A percentile compares a stretch with the other conserved stretches of the same genome.
phyloP scores from a whole-genome alignment of 176 grass and related monocot species.

The Elymus sibiricus region DNA sequence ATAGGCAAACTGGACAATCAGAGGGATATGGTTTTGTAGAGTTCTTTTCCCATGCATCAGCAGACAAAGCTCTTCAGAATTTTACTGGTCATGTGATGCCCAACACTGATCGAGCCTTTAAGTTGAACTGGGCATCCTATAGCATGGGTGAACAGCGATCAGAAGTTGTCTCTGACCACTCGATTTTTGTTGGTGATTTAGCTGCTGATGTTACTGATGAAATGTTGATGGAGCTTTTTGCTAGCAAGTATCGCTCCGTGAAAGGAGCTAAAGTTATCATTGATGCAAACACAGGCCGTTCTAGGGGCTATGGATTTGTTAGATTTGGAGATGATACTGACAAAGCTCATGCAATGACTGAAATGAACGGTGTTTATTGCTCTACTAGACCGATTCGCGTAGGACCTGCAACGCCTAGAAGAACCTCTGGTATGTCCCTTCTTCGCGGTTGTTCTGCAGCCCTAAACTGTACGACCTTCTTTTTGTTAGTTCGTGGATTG shows the following conservation, averaged over 20 bases:
- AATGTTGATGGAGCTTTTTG: slow-evolving; percentile 56
- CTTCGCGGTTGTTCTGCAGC: not conserved
- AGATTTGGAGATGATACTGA: slow-evolving; percentile 61
- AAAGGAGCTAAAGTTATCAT: slow-evolving; percentile 76
- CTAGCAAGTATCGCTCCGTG: slow-evolving; percentile 44
- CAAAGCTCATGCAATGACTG: slow-evolving; percentile 51
- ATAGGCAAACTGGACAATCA: slow-evolving; percentile 64
- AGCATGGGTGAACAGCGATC: slow-evolving; percentile 64
- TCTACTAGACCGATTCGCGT: slow-evolving; percentile 60
- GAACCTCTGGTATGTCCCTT: slow-evolving; percentile 47
- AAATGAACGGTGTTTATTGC: slow-evolving; percentile 73
- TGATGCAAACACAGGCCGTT: slow-evolving; percentile 68
- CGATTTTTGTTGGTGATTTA: slow-evolving; percentile 70
- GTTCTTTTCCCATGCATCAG: slow-evolving; percentile 54
- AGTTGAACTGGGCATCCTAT: slow-evolving; percentile 72
- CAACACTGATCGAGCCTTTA: slow-evolving; percentile 59
- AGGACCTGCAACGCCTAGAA: slow-evolving; percentile 66
- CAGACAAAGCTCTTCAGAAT: slow-evolving; percentile 63
- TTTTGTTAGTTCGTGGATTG: slow-evolving; percentile 1
- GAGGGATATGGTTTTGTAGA: slow-evolving; percentile 76
- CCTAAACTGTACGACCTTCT: not conserved
- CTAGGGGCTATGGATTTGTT: slow-evolving; percentile 69
- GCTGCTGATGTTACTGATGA: slow-evolving; percentile 68
- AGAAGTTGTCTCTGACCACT: slow-evolving; percentile 65
- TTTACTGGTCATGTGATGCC: slow-evolving; percentile 63